A percentile compares a stretch with the other conserved stretches of the same genome.
Conservation (phyloP, 108 stramenopile genomes). For the Skeletonema costatum region DNA sequence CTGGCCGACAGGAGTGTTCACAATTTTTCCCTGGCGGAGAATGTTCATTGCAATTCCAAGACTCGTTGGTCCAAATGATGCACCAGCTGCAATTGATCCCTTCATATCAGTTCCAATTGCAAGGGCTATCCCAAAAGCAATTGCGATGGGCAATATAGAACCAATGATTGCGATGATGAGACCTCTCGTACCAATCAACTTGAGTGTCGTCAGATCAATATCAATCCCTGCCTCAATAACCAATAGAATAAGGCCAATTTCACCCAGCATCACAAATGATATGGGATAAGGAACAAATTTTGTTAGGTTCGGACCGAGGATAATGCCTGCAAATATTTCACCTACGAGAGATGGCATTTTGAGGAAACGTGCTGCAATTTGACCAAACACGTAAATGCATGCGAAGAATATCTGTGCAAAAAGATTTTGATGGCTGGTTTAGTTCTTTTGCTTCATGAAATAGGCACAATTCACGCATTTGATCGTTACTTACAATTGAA, state of each 20-base stretch:
- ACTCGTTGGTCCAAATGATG: slow-evolving; percentile 80
- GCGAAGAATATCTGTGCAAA: slow-evolving; percentile 53
- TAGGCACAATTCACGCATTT: background rate
- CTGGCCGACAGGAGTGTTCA: slow-evolving; percentile 87
- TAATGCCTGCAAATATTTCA: slow-evolving; percentile 77
- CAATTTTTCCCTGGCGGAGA: slow-evolving; percentile 61
- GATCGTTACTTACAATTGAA: slow-evolving; percentile 31
- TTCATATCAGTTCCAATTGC: slow-evolving; percentile 53
- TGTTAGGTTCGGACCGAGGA: slow-evolving; percentile 67
- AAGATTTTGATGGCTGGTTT: background rate
- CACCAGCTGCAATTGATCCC: slow-evolving; percentile 68
- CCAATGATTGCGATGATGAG: slow-evolving; percentile 79
- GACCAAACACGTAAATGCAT: slow-evolving; percentile 61
- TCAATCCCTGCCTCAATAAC: slow-evolving; percentile 86
- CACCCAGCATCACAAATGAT: slow-evolving; percentile 76
- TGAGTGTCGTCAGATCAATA: slow-evolving; percentile 76
- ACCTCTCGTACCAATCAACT: slow-evolving; percentile 77
- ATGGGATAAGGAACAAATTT: slow-evolving; percentile 72
- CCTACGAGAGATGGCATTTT: slow-evolving; percentile 83
- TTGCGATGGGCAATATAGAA: slow-evolving; percentile 71
- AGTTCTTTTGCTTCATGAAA: background rate
- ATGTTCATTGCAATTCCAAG: slow-evolving; percentile 85
- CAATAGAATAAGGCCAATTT: slow-evolving; percentile 73
- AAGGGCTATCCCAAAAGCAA: slow-evolving; percentile 69
- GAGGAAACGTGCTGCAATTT: slow-evolving; percentile 47